Base-by-base conservation (phyloP, 805 yeast species). In the Phaffomyces thermotolerans region DNA sequence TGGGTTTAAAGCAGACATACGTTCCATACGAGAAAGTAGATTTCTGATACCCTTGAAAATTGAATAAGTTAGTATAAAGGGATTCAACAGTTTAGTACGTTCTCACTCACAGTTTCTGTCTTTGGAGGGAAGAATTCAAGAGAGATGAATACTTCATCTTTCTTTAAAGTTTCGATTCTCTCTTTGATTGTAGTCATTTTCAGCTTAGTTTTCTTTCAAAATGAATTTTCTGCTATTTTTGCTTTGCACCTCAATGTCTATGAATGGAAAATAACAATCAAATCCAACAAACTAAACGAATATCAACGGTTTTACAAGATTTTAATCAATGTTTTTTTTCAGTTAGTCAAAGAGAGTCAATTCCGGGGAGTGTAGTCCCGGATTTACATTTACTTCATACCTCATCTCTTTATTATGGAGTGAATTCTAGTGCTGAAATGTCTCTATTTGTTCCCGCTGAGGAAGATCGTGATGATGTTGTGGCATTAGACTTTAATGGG, bases 51-150 rank as follows among this genome's bases (percentile, higher is more conserved):
- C 99, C 57, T 72, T 51, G 27, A 2, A 8, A 31, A 9, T 13
- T 39, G 9, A 4, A 20, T 20, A 15, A n/a, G 49, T 47, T 42
- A 44, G 48, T 40, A 35, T 33, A 7, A 8, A n/a, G 9, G 20
- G 23, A 2, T 33, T 27, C 6, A 27, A 18, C n/a, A n/a, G n/a
- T n/a, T n/a, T n/a, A n/a, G n/a, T n/a, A n/a, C n/a, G n/a, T n/a
- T n/a, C n/a, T 22, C 6, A 55, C 71, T 25, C 48, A 68, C 73
- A 3, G 79, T 69, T 57, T 85, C 90, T 0, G 99, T 93, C 64
- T 93, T 89, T 22, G 99, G 99, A 7, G 99, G 99, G 67, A 93
- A 93, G 63, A 93, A 93, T 69, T 93, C 99, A 54, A 89, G 74
- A 9, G 97, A 90, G 54, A 87, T 78, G 60, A 81, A 86, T 42